phyloP scores from a whole-genome alignment of 2,329 filamentous ascomycete genomes.

The Diaporthe sp. region DNA sequence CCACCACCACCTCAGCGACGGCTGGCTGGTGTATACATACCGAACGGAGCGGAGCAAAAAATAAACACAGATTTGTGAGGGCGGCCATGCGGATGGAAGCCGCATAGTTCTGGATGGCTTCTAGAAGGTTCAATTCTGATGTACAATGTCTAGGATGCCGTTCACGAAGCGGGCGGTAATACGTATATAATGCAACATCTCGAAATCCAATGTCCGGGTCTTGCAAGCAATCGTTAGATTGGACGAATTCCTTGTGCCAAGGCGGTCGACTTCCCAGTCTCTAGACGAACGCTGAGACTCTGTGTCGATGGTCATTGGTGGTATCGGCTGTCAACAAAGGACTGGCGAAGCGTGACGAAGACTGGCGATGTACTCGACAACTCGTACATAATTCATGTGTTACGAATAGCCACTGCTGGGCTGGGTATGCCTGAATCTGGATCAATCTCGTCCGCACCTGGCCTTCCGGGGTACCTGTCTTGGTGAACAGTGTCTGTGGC shows the following conservation, averaged over 20 bases:
- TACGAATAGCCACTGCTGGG: not conserved
- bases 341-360: not conserved
- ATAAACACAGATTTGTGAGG: slow-evolving; percentile 5
- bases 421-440: not conserved
- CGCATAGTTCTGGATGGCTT: not conserved
- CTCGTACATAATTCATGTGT: not conserved
- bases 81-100: not conserved
- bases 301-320: not conserved
- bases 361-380: not conserved
- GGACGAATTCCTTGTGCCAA: not conserved
- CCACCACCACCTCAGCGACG: too few species aligned
- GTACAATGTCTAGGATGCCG: not conserved
- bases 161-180: not conserved
- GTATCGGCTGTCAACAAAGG: not conserved
- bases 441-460: not conserved
- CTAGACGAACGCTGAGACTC: not conserved
- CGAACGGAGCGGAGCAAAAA: not conserved
- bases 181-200: not conserved
- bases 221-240: not conserved
- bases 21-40: slow-evolving; percentile 2
- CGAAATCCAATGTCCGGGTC: not conserved
- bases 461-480: not conserved
- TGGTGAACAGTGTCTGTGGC: not conserved
- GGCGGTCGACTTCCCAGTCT: too few species aligned
- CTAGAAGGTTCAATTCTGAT: not conserved